Evolutionary conservation across 176 grass and related monocot species (phyloP), one percentile per base, ranked within the genome.

Genomic region (Avena atlantica): DNA sequence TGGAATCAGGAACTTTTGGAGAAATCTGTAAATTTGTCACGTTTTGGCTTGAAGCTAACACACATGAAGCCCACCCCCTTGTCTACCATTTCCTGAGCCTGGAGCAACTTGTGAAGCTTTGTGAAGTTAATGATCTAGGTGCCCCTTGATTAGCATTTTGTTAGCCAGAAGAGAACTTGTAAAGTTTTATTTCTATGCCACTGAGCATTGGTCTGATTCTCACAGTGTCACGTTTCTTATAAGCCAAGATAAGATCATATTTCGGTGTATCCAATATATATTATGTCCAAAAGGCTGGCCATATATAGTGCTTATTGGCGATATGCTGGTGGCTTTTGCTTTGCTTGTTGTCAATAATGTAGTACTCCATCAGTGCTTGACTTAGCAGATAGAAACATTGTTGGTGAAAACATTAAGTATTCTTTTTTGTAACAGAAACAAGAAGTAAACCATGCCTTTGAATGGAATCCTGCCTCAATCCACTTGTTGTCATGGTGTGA

Each of bases 1-100:
- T 88, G 90, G 90, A 24, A 87, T 97, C 71, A 89, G 89, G 37
- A 92, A 87, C 66, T 91, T 97, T 7, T 97, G 91, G 91, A 93
- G 81, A 56, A 95, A 84, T 5, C 70, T 93, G 81, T 97, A 86
- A 89, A 90, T 89, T 76, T 15, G 24, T 64, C 59, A 44, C 52
- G 0, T 81, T 86, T 55, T 67, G 36, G 52, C 64, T 55, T 37
- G 57, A 25, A 61, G 79, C 68, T 78, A 55, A 67, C 52, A 56
- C 48, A 34, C 15, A 25, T 34, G 83, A 78, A 55, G 23, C 20
- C 13, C 59, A 3, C 31, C 51, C 53, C 65, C 55, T 45, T 82
- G 47, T 79, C 6, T 71, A 79, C 55, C 77, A 42, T 78, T 70
- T 73, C 90, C 66, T 77, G 56, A 81, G 48, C 47, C 16, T 74